phyloP scores from a whole-genome alignment of 441 rosid genomes.

The Gossypium schwendimanii region DNA sequence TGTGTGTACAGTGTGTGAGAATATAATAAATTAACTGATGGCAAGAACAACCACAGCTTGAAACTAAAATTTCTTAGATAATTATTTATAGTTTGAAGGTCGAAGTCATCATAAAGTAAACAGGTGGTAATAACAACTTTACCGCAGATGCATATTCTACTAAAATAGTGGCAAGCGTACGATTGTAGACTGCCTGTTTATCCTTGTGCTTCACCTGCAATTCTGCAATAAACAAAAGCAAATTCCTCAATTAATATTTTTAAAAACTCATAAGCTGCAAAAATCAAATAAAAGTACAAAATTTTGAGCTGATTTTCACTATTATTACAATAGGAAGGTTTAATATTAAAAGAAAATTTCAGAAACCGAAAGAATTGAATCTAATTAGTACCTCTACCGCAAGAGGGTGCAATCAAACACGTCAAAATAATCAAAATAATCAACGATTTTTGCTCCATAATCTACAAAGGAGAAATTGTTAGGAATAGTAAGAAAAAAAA shows the following conservation, averaged over 20 bases:
- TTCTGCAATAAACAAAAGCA: conserved; percentile 31
- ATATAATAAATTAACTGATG: not conserved
- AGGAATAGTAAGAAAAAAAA: not conserved
- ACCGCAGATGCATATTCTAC: conserved; percentile 96
- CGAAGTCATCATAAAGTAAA: not conserved
- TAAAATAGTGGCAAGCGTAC: conserved; percentile 63
- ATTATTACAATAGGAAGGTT: not conserved
- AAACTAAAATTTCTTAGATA: not conserved
- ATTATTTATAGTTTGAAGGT: not conserved
- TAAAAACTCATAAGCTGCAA: not conserved
- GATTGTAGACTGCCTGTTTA: conserved; percentile 49
- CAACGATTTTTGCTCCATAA: conserved; percentile 36
- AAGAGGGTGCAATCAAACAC: conserved; percentile 28
- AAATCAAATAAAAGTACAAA: not conserved
- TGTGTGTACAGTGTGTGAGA: not conserved
- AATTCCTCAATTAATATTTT: not conserved
- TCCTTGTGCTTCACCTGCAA: conserved; percentile 33
- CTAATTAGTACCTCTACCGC: conserved; percentile 36
- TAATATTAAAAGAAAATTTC: not conserved
- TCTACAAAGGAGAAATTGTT: conserved; percentile 22
- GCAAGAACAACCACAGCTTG: not conserved
- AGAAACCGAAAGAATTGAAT: not conserved
- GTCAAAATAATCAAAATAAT: conserved; percentile 28
- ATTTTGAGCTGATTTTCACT: not conserved
- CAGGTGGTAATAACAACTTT: conserved; percentile 17